Conservation (phyloP, 2,329 filamentous ascomycete species). For the Botrytis cinerea region DNA sequence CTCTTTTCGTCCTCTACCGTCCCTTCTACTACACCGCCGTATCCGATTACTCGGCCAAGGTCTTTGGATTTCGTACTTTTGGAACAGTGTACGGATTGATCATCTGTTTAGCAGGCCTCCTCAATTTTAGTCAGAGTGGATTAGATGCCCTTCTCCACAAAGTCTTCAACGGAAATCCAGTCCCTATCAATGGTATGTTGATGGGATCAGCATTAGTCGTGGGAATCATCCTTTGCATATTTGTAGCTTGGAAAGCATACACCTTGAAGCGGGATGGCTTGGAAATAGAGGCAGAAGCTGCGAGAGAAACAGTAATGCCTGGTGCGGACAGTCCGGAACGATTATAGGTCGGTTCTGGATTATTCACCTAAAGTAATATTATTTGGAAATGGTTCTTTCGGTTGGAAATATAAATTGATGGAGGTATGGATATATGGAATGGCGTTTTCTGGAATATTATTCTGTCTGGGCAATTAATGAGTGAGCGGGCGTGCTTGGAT, state of each 20-base stretch:
- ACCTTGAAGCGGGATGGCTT: slow-evolving; percentile 46
- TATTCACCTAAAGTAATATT: neutral
- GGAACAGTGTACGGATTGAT: slow-evolving; percentile 92
- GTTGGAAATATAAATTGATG: neutral
- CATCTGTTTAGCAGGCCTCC: slow-evolving; percentile 79
- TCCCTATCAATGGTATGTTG: slow-evolving; percentile 74
- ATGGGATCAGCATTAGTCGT: slow-evolving; percentile 62
- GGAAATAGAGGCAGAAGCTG: slow-evolving; percentile 48
- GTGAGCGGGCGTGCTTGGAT: neutral
- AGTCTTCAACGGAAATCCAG: slow-evolving; percentile 69
- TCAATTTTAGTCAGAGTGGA: slow-evolving; percentile 81
- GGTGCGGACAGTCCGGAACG: slow-evolving; percentile 35
- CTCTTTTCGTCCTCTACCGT: slow-evolving; percentile 80
- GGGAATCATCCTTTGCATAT: slow-evolving; percentile 66
- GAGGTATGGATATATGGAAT: neutral
- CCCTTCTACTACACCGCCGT: slow-evolving; percentile 92
- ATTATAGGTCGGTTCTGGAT: slow-evolving; percentile 27
- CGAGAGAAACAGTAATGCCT: slow-evolving; percentile 42
- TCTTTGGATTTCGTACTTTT: slow-evolving; percentile 89
- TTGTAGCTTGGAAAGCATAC: slow-evolving; percentile 51
- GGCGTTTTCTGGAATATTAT: neutral
- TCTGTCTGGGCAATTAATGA: neutral
- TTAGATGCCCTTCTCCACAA: slow-evolving; percentile 78
- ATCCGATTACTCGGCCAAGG: slow-evolving; percentile 86
- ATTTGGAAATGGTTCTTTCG: neutral